Conservation (phyloP, 2,329 filamentous ascomycete species). For the Thermothelomyces thermophilus region DNA sequence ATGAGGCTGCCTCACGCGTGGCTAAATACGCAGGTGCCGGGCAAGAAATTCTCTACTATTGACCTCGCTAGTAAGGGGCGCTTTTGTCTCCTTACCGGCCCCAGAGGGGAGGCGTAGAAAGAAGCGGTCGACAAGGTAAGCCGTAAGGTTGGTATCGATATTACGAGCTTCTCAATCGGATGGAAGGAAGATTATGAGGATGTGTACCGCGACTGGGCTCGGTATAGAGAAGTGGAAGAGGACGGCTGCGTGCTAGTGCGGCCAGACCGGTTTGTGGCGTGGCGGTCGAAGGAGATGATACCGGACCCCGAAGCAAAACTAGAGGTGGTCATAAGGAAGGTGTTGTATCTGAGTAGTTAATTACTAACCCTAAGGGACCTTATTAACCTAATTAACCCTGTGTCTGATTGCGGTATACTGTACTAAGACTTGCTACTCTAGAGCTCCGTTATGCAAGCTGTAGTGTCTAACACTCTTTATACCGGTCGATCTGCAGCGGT, state of each 20-base stretch:
- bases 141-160: slow-evolving; percentile 36
- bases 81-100: slow-evolving; percentile 47
- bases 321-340: slow-evolving; percentile 21
- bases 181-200: slow-evolving; percentile 55
- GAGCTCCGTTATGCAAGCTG: too few species aligned
- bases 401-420: too few species aligned
- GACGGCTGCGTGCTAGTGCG: slow-evolving; percentile 52
- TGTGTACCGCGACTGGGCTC: slow-evolving; percentile 54
- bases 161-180: slow-evolving; percentile 48
- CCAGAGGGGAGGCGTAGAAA: slow-evolving; percentile 50
- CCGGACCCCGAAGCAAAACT: slow-evolving; percentile 18
- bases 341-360: too few species aligned
- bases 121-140: slow-evolving; percentile 38
- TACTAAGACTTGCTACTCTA: too few species aligned
- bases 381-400: too few species aligned
- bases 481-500: too few species aligned
- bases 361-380: too few species aligned
- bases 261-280: slow-evolving; percentile 54
- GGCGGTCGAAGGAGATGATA: slow-evolving; percentile 31
- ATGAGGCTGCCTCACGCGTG: slow-evolving; percentile 55
- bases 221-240: slow-evolving; percentile 47
- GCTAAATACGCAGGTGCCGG: slow-evolving; percentile 45
- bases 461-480: too few species aligned
- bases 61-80: slow-evolving; percentile 52
- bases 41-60: slow-evolving; percentile 46